A percentile compares a stretch with the other conserved stretches of the same genome.
Evolutionary conservation across 2,329 filamentous ascomycete genomes (phyloP).

Genomic region (Coniella lustricola): DNA sequence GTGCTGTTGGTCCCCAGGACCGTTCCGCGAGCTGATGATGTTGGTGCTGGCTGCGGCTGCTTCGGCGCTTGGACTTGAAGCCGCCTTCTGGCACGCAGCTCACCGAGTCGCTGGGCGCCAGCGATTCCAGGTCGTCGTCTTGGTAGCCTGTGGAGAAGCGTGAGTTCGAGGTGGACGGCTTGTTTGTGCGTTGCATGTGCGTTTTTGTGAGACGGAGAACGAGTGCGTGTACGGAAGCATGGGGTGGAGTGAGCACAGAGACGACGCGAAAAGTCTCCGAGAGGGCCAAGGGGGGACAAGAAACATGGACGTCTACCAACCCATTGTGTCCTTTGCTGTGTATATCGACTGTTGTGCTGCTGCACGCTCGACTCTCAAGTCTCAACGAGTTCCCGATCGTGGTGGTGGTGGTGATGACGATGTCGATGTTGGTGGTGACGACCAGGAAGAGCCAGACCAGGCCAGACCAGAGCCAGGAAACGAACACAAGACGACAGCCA

Average conservation of each 20-base stretch:
- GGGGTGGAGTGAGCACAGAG: no score
- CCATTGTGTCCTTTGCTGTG: neutral
- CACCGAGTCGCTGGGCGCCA: slow-evolving; percentile 2
- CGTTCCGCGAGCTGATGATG: no score
- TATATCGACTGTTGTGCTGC: neutral
- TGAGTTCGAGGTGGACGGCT: no score
- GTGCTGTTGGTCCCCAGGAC: neutral
- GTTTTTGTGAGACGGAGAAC: no score
- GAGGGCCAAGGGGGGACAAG: no score
- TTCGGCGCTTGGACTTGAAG: neutral
- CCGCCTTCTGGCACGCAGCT: slow-evolving; percentile 1
- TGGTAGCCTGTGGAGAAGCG: neutral
- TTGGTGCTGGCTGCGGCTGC: neutral
- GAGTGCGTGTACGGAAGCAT: no score
- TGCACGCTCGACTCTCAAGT: neutral
- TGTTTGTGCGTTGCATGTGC: no score
- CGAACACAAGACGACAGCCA: no score
- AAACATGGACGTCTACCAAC: neutral
- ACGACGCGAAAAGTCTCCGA: no score
- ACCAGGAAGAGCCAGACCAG: no score
- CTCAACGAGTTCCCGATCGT: neutral
- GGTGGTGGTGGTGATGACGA: neutral
- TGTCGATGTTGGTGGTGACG: neutral
- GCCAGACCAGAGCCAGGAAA: no score
- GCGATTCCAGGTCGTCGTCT: slow-evolving; percentile 1